These are phyloP conservation scores for Moricandia moricandioides DNA, from an alignment of 345 rosid species.

Conservation along the genomic window DNA sequence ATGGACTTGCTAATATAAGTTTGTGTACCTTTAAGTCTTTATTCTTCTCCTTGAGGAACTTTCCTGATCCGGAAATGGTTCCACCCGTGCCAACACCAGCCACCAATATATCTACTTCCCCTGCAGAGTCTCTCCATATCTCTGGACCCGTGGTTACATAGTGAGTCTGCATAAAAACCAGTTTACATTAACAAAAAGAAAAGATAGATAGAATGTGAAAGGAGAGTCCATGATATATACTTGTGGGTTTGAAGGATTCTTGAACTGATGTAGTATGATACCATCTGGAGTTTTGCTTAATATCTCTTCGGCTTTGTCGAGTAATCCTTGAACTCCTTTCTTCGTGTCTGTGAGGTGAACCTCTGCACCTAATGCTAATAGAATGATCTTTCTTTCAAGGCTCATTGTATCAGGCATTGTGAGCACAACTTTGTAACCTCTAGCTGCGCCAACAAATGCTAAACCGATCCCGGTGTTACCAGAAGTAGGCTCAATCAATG, in stretches of 20 bases:
- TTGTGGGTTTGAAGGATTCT: slow-evolving; percentile 51
- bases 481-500: slow-evolving; percentile 55
- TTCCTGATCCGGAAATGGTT: slow-evolving; percentile 54
- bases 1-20: background rate
- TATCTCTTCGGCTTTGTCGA: slow-evolving; percentile 58
- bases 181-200: background rate
- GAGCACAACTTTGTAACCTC: slow-evolving; percentile 60
- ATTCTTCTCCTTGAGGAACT: slow-evolving; percentile 45
- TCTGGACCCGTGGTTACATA: slow-evolving; percentile 72
- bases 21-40: slow-evolving; percentile 41
- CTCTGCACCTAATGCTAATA: slow-evolving; percentile 77
- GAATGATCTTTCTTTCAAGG: slow-evolving; percentile 60
- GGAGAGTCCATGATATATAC: slow-evolving; percentile 27
- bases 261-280: slow-evolving; percentile 45
- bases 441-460: slow-evolving; percentile 63
- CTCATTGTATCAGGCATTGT: slow-evolving; percentile 57
- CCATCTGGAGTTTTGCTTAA: slow-evolving; percentile 55
- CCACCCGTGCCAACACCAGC: slow-evolving; percentile 70
- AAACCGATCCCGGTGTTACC: slow-evolving; percentile 84
- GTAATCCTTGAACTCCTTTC: slow-evolving; percentile 41
- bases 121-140: slow-evolving; percentile 64
- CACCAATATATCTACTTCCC: slow-evolving; percentile 52
- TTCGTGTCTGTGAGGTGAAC: slow-evolving; percentile 48
- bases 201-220: background rate
- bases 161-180: slow-evolving; percentile 48